Evolutionary conservation across 768 basidiomycete species (phyloP).

Genomic region (Russula vinacea): DNA sequence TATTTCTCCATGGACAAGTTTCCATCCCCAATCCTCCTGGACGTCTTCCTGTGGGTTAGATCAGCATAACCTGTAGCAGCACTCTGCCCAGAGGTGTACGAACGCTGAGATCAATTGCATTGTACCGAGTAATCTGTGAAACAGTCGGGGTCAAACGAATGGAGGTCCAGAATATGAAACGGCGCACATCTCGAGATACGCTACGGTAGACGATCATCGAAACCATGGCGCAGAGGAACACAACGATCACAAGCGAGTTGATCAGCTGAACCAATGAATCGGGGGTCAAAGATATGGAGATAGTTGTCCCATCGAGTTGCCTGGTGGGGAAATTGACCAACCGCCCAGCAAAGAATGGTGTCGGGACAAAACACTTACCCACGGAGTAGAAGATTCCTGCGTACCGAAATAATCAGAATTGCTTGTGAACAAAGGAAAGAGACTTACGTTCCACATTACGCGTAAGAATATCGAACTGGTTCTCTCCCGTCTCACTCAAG

Average conservation of each 20-base stretch:
- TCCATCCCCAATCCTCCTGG: constrained; percentile 99
- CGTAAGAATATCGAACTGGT: constrained; percentile 84
- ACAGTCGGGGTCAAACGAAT: constrained; percentile 3
- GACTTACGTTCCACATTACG: constrained; percentile 77
- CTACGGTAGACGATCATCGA: constrained; percentile 84
- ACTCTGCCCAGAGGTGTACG: constrained; percentile 30
- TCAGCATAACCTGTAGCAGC: not conserved
- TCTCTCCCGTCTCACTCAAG: constrained; percentile 57
- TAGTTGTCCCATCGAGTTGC: constrained; percentile 97
- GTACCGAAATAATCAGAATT: constrained; percentile 4
- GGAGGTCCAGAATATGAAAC: not conserved
- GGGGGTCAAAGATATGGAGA: constrained; percentile 87
- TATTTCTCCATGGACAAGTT: constrained; percentile 93
- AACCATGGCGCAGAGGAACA: constrained; percentile 92
- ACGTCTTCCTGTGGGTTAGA: constrained; percentile 71
- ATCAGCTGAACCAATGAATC: constrained; percentile 98
- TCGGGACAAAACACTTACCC: constrained; percentile 46
- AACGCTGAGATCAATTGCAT: constrained; percentile 87
- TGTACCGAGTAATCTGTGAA: constrained; percentile 81
- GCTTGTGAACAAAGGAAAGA: constrained; percentile 2
- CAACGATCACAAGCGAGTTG: constrained; percentile 87
- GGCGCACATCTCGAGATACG: constrained; percentile 79
- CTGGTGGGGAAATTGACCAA: constrained; percentile 39
- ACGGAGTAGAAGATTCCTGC: constrained; percentile 81
- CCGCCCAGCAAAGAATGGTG: not conserved